Base-by-base conservation (phyloP, 305 asterid genomes). In the Solanum chacoense region DNA sequence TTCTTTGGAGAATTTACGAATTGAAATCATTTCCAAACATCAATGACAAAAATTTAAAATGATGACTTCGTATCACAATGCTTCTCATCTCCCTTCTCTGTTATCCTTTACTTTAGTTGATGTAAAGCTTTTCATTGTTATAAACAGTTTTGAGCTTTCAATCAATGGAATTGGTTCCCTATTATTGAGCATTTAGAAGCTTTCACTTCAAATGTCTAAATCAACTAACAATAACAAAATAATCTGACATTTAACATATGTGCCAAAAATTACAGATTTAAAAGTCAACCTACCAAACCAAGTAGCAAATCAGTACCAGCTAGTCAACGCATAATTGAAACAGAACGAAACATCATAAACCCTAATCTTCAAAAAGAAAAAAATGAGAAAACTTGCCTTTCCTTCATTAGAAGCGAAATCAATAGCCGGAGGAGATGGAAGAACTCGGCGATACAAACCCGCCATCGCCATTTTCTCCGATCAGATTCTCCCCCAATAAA, bases 361-460 rank as follows among this genome's bases (percentile, higher is more conserved):
- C 78, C 34, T 80, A 55, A 55, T 55, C 24, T 18, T 55, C 67
- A 55, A 55, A 55, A 3, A 50, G 3, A 50, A 55, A 55, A 45
- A 16, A 37, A 26, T 8, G 38, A 72, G 40, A 3, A 31, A 35
- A 24, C 67, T 73, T 85, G 94, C 98, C 98, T 96, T 97, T 93
- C 99, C 99, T 85, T 97, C 98, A 85, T 94, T 88, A 50, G 99
- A 95, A 86, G 99, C 93, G 28, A 97, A 97, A 89, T 97, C 99
- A 78, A 94, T 89, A 67, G 99, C 98, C 4, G 99, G 99, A 86
- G 99, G 99, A n/a, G 97, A 96, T 12, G 99, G 99, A 77, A 96
- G 98, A 77, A 94, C 85, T 26, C 99, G 97, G 92, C 98, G 92
- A 93, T 97, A 96, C 87, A 96, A 80, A 80, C 98, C 93, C 5